Base-by-base conservation (phyloP, 148 eudicot genomes). In the Rhododendron ovatum region DNA sequence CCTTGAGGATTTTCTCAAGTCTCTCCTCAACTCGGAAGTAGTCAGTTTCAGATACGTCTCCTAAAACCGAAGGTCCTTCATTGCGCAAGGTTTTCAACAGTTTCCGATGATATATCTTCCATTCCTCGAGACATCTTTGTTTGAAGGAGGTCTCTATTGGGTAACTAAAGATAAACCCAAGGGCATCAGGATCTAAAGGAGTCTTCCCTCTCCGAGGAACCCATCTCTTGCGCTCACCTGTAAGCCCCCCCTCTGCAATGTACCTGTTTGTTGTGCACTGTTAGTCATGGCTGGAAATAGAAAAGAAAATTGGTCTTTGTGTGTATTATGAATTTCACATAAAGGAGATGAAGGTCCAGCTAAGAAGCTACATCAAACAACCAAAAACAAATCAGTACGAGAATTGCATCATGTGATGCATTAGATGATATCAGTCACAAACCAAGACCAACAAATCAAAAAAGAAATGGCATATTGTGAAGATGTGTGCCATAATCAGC, bases 141-240 rank as follows among this genome's bases (percentile, higher is more conserved):
- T 95, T 97, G 88, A 93, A 95, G 84, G 99, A 95, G 86, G 98
- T 93, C 89, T 97, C 99, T 83, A 91, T 88, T 24, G 99, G 99
- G 85, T 91, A 90, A 53, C 93, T 92, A 83, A 95, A 95, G 26
- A 89, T 82, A 89, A 94, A 97, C 61, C 99, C 99, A 67, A 88
- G 90, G n/a, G 92, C 98, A 89, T 97, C 99, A 85, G 99, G 99
- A 92, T 97, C 99, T 86, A 97, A 89, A 84, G 98, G 98, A 87
- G 94, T 87, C 90, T 95, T 97, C 81, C 99, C 99, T 91, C 95
- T 91, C 88, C 94, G 95, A 84, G 99, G 99, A 59, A 97, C 99
- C 98, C 98, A 97, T 80, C 99, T 92, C 90, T 95, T 95, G 80
- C 99, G 98, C 39, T 94, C 95, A 87, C 99, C 99, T 47, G 99